Conservation (phyloP, 163 green algal species). For the Scenedesmus sp. region DNA sequence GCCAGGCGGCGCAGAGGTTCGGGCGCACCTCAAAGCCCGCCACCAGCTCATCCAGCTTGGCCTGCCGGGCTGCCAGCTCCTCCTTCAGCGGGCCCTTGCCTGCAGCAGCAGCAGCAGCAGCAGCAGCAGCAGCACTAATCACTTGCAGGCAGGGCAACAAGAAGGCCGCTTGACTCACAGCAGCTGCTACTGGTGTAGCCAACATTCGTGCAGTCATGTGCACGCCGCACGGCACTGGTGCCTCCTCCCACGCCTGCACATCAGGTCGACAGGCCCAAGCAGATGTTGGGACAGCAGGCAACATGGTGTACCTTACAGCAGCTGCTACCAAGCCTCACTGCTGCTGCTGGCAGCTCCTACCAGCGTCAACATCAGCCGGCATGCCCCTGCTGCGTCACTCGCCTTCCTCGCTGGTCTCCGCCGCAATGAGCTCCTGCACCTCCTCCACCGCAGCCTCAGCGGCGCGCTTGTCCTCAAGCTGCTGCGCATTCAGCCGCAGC, state of each 20-base stretch:
- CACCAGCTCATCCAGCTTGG: conserved; percentile 63
- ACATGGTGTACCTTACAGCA: no score
- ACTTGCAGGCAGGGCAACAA: no score
- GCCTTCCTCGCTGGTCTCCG: conserved; percentile 57
- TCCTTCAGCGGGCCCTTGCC: conserved; percentile 62
- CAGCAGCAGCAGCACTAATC: not conserved
- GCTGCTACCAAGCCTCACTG: not conserved
- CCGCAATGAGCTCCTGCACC: conserved; percentile 60
- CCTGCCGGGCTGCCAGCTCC: conserved; percentile 58
- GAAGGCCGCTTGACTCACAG: no score
- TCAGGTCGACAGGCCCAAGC: no score
- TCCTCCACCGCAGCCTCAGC: conserved; percentile 72
- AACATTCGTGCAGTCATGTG: no score
- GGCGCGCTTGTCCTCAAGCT: conserved; percentile 76
- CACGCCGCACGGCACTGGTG: no score
- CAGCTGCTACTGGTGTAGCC: not conserved
- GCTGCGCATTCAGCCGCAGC: conserved; percentile 75
- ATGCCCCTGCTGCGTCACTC: not conserved
- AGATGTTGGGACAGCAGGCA: no score
- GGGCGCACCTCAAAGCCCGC: conserved; percentile 65
- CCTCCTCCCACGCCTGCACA: no score
- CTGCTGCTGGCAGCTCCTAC: not conserved
- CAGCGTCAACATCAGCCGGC: not conserved
- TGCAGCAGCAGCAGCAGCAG: not conserved
- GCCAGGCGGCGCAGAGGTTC: no score